phyloP scores from a whole-genome alignment of 306 rosid genomes.

The Purshia tridentata region DNA sequence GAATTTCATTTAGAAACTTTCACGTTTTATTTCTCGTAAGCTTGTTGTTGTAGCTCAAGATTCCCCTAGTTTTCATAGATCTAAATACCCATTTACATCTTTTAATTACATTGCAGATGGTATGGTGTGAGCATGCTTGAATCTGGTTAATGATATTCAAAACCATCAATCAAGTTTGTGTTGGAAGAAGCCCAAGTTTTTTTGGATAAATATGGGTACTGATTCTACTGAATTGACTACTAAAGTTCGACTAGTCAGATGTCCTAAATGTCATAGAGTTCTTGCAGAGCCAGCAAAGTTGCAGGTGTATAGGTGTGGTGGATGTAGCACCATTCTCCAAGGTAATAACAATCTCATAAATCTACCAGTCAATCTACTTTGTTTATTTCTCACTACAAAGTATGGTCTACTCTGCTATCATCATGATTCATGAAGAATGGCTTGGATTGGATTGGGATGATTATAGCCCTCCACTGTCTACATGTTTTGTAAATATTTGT shows the following conservation, averaged over 20 bases:
- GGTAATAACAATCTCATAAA: constrained; percentile 41
- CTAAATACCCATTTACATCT: constrained; percentile 5
- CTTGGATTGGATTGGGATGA: background rate
- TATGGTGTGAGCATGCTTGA: background rate
- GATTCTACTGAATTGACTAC: constrained; percentile 39
- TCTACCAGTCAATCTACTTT: background rate
- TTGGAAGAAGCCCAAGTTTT: constrained; percentile 20
- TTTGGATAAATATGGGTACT: constrained; percentile 44
- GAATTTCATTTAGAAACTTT: no score
- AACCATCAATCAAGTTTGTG: constrained; percentile 4
- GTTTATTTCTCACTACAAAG: background rate
- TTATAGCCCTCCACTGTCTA: no score
- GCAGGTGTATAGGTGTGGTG: constrained; percentile 78
- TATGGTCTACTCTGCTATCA: background rate
- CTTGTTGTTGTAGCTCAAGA: no score
- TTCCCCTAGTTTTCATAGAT: background rate
- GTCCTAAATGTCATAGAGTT: constrained; percentile 69
- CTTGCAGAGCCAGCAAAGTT: constrained; percentile 60
- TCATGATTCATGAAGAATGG: no score
- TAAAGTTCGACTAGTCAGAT: constrained; percentile 61
- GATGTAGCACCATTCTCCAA: constrained; percentile 67
- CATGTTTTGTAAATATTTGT: no score
- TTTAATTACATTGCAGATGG: constrained; percentile 35
- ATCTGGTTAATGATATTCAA: background rate
- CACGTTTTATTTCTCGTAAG: no score